These are phyloP conservation scores for Pythium grandisporangium DNA, from an alignment of 352 stramenopile species.

Conservation along the genomic window DNA sequence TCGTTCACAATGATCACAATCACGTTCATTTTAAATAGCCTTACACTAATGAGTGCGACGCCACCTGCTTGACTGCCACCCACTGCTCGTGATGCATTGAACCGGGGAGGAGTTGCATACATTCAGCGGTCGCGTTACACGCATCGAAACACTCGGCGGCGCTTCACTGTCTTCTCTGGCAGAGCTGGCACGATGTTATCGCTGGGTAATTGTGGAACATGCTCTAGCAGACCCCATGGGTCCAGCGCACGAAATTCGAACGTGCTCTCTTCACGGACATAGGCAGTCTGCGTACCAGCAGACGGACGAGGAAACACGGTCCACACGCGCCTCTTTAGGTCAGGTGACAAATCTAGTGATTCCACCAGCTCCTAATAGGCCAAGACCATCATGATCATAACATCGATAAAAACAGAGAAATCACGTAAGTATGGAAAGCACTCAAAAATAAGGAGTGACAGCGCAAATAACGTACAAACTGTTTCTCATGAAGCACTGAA, in stretches of 20 bases:
- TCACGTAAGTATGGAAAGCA: background rate
- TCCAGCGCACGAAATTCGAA: conserved; percentile 37
- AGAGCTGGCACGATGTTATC: conserved; percentile 34
- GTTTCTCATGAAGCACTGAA: conserved; percentile 60
- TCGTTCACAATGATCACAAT: too few species aligned
- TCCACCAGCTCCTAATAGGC: conserved; percentile 55
- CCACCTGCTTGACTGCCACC: too few species aligned
- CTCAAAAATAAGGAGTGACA: conserved; percentile 3
- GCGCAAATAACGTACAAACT: conserved; percentile 49
- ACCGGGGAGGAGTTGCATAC: too few species aligned
- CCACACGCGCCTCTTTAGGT: conserved; percentile 61
- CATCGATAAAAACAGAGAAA: conserved; percentile 5
- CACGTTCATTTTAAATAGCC: too few species aligned
- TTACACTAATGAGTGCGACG: too few species aligned
- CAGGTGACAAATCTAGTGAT: conserved; percentile 37
- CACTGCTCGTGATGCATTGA: too few species aligned
- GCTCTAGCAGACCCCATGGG: conserved; percentile 68
- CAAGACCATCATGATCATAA: too few species aligned
- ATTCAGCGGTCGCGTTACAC: too few species aligned
- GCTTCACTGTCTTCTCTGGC: conserved; percentile 36
- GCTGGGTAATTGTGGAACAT: conserved; percentile 61
- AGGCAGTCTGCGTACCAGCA: conserved; percentile 18
- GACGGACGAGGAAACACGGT: conserved; percentile 51
- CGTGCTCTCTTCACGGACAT: conserved; percentile 9
- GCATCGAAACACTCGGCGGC: conserved; percentile 60